Percentiles rank a stretch among this genome's conserved stretches.
Conservation (phyloP, 257 asterid species). For the Solanum sitiens region DNA sequence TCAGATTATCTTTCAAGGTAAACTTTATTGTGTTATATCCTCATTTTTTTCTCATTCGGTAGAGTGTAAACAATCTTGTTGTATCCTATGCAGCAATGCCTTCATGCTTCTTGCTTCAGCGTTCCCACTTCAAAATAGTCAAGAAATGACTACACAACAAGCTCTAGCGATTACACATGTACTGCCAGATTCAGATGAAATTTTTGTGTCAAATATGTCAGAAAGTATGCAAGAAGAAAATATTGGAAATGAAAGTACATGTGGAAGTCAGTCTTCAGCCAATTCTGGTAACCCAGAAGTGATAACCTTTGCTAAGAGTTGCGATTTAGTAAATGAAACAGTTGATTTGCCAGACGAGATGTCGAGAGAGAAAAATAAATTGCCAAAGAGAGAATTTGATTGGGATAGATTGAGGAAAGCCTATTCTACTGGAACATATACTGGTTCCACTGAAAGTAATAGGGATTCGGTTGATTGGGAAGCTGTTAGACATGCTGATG, state of each 20-base stretch:
- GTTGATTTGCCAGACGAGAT: background rate
- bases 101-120: conserved; percentile 40
- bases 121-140: conserved; percentile 15
- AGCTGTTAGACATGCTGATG: conserved; percentile 33
- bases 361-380: background rate
- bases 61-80: background rate
- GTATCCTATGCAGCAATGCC: conserved; percentile 28
- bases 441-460: background rate
- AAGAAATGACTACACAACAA: background rate
- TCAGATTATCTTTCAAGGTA: conserved; percentile 49
- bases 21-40: background rate
- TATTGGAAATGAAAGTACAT: background rate
- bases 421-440: background rate
- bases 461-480: conserved; percentile 51
- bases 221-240: background rate
- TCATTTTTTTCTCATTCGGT: background rate
- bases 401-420: conserved; percentile 39
- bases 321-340: background rate
- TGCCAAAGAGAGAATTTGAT: conserved; percentile 5
- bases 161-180: background rate
- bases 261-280: background rate
- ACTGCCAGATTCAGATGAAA: background rate
- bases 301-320: background rate
- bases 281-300: background rate
- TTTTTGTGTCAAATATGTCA: background rate